These are phyloP conservation scores for Calonectria montana DNA, from an alignment of 2,329 filamentous ascomycete genomes.

Conservation along the genomic window DNA sequence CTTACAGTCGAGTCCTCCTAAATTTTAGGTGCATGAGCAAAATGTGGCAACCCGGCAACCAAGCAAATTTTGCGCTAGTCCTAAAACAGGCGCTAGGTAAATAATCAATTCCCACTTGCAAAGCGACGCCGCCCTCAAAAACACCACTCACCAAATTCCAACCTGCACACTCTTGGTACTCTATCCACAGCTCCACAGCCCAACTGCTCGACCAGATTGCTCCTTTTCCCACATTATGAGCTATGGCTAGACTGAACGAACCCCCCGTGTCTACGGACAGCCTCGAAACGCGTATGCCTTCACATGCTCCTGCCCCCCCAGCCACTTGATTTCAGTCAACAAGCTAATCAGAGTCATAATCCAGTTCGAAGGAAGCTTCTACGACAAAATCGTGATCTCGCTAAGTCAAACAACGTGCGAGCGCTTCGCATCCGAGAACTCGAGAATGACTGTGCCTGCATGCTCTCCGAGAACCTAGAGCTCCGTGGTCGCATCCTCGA, in stretches of 20 bases:
- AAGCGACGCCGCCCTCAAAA: conserved; percentile 35
- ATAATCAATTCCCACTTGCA: conserved; percentile 44
- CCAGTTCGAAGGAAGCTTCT: conserved; percentile 83
- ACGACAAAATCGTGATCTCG: conserved; percentile 86
- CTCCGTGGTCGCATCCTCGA: conserved; percentile 77
- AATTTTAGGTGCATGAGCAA: background rate
- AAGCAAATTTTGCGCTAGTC: conserved; percentile 35
- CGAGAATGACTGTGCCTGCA: conserved; percentile 79
- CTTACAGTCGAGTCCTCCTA: too few relatives aligned
- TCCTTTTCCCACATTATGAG: conserved; percentile 48
- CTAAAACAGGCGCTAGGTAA: conserved; percentile 46
- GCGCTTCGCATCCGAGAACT: conserved; percentile 81
- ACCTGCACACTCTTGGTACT: conserved; percentile 25
- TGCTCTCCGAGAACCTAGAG: conserved; percentile 83
- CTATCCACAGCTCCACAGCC: conserved; percentile 31
- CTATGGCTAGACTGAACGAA: conserved; percentile 87
- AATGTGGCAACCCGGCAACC: conserved; percentile 46
- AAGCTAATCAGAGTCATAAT: conserved; percentile 34
- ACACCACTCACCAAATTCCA: conserved; percentile 30
- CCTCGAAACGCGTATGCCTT: conserved; percentile 75
- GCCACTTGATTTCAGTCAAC: conserved; percentile 3
- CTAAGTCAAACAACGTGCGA: conserved; percentile 81
- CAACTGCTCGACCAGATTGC: conserved; percentile 10
- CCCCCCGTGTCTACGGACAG: conserved; percentile 74
- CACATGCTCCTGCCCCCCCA: conserved; percentile 17